Evolutionary conservation across 2,329 filamentous ascomycete genomes (phyloP), one percentile per base, ranked within the genome.

Genomic region (Colletotrichum sp.): DNA sequence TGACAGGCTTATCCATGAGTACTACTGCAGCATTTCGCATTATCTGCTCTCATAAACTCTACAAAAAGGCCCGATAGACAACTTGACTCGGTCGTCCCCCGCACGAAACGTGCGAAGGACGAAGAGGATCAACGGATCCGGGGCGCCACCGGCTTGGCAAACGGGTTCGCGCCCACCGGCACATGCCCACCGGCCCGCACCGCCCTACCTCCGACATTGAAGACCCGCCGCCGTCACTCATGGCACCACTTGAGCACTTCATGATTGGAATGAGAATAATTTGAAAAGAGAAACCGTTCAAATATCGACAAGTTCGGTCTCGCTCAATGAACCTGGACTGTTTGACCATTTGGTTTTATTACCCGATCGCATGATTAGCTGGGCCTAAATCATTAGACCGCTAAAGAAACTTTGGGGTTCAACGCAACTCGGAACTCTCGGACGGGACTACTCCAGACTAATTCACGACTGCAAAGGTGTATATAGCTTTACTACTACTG

Each of bases 191-290:
- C 44, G n/a, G 18, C 44, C 44, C 44, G 6, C 44, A 22, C 44
- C n/a, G 44, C 2, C 44, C n/a, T 52, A 52, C 44, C n/a, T 22
- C 3, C 44, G 44, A 22, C n/a, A 13, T 48, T 22, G 10, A 52
- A 22, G 44, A 52, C n/a, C n/a, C 44, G 44, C 44, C 0, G 39
- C 39, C 18, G 39, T n/a, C 18, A 12, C 5, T 48, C 39, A 48
- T 48, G 18, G 0, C 18, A 48, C 18, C 39, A 48, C 18, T n/a
- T 0, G 18, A 44, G 39, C 0, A 22, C 0, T 12, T 22, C 4
- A 3, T 0, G 3, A 1, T 52, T 13, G n/a, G n/a, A 0, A 0
- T 52, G 6, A 48, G n/a, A 22, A 12, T 1, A 0, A 52, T 3
- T 24, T 4, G 12, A 52, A 0, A 0, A 5, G 8, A 52, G 3